A percentile compares a stretch with the other conserved stretches of the same genome.
Conservation (phyloP, 352 stramenopile genomes). For the Poterioochromonas sp. region DNA sequence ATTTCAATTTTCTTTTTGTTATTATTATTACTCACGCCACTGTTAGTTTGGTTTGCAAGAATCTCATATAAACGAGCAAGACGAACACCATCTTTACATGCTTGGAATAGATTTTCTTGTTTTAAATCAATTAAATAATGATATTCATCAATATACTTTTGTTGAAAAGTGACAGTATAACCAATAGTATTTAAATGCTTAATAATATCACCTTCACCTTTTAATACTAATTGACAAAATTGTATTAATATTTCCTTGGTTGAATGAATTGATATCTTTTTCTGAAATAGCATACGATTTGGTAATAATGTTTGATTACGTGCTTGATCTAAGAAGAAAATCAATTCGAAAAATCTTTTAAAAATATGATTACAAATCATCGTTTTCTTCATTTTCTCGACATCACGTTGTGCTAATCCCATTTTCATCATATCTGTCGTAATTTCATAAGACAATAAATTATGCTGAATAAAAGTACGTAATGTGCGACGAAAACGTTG, state of each 20-base stretch:
- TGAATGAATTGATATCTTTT: conserved; percentile 64
- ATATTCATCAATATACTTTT: conserved; percentile 84
- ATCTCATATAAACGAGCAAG: conserved; percentile 80
- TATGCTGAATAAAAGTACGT: background rate
- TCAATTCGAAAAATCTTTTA: conserved; percentile 69
- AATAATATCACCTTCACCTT: conserved; percentile 80
- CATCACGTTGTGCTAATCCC: background rate
- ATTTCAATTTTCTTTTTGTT: conserved; percentile 41
- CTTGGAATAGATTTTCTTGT: background rate
- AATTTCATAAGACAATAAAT: background rate
- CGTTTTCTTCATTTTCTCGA: conserved; percentile 54
- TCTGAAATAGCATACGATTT: conserved; percentile 58
- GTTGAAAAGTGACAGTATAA: conserved; percentile 72
- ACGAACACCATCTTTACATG: conserved; percentile 80
- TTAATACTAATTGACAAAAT: conserved; percentile 79
- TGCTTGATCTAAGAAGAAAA: conserved; percentile 66
- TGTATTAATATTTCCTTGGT: conserved; percentile 74
- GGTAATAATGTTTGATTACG: conserved; percentile 35
- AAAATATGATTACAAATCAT: conserved; percentile 63
- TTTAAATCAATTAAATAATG: conserved; percentile 83
- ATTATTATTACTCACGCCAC: background rate
- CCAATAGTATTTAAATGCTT: conserved; percentile 75
- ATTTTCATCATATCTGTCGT: background rate
- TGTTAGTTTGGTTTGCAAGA: conserved; percentile 45
- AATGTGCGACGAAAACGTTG: background rate